Evolutionary conservation across 192 early-diverging fungal species (phyloP), one percentile per base, ranked within the genome.

Genomic region (Entomortierella lignicola): DNA sequence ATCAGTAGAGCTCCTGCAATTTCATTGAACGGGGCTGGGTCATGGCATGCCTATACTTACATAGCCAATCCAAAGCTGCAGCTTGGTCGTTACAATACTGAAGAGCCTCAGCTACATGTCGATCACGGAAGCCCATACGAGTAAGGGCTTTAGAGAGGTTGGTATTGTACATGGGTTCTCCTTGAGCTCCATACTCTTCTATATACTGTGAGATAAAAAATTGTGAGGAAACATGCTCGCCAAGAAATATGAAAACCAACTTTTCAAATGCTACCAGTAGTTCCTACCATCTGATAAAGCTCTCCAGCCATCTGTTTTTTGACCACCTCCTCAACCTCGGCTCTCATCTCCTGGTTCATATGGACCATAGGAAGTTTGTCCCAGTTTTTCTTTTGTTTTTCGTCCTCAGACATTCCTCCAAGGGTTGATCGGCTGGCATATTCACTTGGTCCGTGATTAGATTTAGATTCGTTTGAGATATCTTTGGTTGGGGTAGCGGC

Each of bases 31-130:
- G 15, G 15, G 5, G 3, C 5, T 20, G 12, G 15, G 12, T 47
- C 17, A 11, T 47, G n/a, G 15, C 12, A 47, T 47, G 20, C 4
- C 4, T 4, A 15, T 13, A 77, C 84, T 71, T 84, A 87, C 92
- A 92, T 47, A 98, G 87, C 96, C 96, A 97, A 59, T 97, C 92
- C 10, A 96, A 60, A 1, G 90, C 90, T 4, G 81, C 61, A 0
- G 74, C 69, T 8, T 80, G 66, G 55, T 89, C 82, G 7, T 66
- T 48, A 25, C 84, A 82, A 77, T 89, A 89, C 42, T 79, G 69
- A 41, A 94, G 73, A 0, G 94, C 93, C 79, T 97, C 96, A 7
- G 83, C 77, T 10, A 92, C 89, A 79, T 96, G 94, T 10, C 84
- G 73, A 23, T 66, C 31, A 25, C 87, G 85, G 72, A 98, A 98